Evolutionary conservation across 306 rosid species (phyloP), one percentile per base, ranked within the genome.

Genomic region (Calophaca sinica): DNA sequence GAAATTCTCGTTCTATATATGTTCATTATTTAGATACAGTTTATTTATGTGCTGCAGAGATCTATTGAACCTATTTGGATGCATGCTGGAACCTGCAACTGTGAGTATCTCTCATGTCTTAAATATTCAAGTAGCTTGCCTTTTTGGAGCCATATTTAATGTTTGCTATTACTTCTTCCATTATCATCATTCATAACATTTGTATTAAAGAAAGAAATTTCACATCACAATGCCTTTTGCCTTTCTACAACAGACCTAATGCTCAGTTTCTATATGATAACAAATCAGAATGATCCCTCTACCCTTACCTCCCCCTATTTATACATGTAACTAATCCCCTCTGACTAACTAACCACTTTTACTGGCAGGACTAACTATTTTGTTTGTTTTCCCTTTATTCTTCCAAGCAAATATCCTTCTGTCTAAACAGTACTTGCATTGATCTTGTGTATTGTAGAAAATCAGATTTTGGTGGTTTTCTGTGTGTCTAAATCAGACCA

Each of bases 61-160:
- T 79, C 76, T 90, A 36, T 89, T 89, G 82, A 93, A 93, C 78
- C 53, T 93, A 31, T 45, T 77, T 32, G 98, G 98, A 71, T 93
- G 97, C 90, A 6, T 80, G 76, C 82, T 90, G 73, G 98, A 93
- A 79, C 96, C 98, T 50, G 89, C 96, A 76, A 93, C 98, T 36
- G 98, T 93, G 80, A 85, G 97, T 82, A 32, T 68, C 70, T 78
- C 70, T 71, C 68, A 26, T 13, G 28, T 74, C 59, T 70, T 70
- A 46, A 50, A 58, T 51, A 12, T 68, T 53, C 26, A 73, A 14
- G 54, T 68, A 68, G 45, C 44, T 4, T 14, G 28, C 49, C 11
- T 38, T 58, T 60, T 68, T 7, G 42, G 54, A 68, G 63, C 20
- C 11, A 77, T 61, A 73, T 75, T 53, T 32, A 53, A 80, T 0